A percentile compares a stretch with the other conserved stretches of the same genome.
Conservation (phyloP, 2,329 filamentous ascomycete species). For the Alternaria dauci region DNA sequence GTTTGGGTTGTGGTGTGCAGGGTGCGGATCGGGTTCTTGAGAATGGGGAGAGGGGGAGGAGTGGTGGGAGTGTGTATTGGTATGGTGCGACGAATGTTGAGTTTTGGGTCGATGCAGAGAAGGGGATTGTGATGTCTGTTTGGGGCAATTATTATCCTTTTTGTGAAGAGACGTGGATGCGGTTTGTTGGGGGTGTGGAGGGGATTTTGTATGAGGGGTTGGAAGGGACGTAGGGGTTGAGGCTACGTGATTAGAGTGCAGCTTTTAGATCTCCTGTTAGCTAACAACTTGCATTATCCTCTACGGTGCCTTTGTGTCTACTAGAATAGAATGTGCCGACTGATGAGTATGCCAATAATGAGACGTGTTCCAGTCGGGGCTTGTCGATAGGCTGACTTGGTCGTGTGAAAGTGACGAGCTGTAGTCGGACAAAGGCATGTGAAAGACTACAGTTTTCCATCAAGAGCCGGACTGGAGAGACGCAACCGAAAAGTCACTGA, state of each 20-base stretch:
- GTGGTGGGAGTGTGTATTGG: constrained; percentile 37
- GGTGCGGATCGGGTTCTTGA: constrained; percentile 48
- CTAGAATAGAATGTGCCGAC: no score
- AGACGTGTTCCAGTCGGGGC: no score
- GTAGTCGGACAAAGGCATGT: no score
- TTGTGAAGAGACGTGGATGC: not conserved
- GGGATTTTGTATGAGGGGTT: not conserved
- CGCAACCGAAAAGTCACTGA: no score
- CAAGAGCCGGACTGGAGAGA: no score
- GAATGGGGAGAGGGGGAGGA: constrained; percentile 26
- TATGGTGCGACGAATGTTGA: constrained; percentile 37
- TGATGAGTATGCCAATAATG: no score
- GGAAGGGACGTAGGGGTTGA: not conserved
- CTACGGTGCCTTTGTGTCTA: no score
- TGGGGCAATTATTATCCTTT: not conserved
- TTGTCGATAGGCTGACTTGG: not conserved
- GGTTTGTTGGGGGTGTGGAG: not conserved
- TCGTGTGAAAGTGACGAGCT: no score
- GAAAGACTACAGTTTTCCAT: no score
- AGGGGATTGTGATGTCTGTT: constrained; percentile 27
- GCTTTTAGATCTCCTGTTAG: no score
- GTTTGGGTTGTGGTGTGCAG: constrained; percentile 61
- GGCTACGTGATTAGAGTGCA: fast-evolving
- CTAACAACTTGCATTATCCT: no score
- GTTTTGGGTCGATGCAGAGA: constrained; percentile 35